These are phyloP conservation scores for Microbotryum scabiosae DNA, from an alignment of 1,284 basidiomycete genomes.

Conservation along the genomic window DNA sequence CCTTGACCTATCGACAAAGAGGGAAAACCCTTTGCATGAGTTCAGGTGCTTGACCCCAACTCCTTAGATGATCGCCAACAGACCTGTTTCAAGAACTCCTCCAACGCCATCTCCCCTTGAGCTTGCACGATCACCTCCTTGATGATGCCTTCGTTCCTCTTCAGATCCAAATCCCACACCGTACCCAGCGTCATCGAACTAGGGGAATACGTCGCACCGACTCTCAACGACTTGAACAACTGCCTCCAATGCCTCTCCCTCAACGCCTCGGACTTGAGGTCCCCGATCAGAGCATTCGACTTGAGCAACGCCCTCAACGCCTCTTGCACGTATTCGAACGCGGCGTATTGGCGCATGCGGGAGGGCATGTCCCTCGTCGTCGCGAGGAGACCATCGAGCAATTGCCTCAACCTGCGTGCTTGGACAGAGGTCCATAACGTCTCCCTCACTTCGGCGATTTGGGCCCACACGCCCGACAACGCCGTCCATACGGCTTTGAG, in stretches of 20 bases:
- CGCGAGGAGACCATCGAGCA: conserved; percentile 75
- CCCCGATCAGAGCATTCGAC: conserved; percentile 76
- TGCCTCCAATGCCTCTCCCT: conserved; percentile 99
- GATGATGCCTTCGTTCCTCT: conserved; percentile 80
- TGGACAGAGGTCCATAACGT: conserved; percentile 81
- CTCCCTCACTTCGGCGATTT: conserved; percentile 81
- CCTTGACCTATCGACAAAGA: conserved; percentile 62
- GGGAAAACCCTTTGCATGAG: not conserved
- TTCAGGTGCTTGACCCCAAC: not conserved
- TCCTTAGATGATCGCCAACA: conserved; percentile 4
- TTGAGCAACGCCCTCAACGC: conserved; percentile 76
- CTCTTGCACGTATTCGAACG: conserved; percentile 97
- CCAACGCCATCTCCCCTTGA: conserved; percentile 68
- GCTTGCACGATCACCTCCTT: conserved; percentile 94
- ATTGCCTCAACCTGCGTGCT: conserved; percentile 86
- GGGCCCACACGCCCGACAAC: conserved; percentile 91
- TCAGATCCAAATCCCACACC: conserved; percentile 94
- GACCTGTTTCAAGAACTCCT: conserved; percentile 50
- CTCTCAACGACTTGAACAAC: conserved; percentile 80
- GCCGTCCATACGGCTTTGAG: conserved; percentile 99
- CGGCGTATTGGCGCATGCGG: conserved; percentile 96
- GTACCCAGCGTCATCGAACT: conserved; percentile 85
- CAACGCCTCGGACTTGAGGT: conserved; percentile 93
- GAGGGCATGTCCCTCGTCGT: conserved; percentile 98
- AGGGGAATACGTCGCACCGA: conserved; percentile 38